A percentile compares a stretch with the other conserved stretches of the same genome.
These are phyloP conservation scores for Lepidopterella palustris DNA, from an alignment of 495 filamentous ascomycete species.

Conservation along the genomic window DNA sequence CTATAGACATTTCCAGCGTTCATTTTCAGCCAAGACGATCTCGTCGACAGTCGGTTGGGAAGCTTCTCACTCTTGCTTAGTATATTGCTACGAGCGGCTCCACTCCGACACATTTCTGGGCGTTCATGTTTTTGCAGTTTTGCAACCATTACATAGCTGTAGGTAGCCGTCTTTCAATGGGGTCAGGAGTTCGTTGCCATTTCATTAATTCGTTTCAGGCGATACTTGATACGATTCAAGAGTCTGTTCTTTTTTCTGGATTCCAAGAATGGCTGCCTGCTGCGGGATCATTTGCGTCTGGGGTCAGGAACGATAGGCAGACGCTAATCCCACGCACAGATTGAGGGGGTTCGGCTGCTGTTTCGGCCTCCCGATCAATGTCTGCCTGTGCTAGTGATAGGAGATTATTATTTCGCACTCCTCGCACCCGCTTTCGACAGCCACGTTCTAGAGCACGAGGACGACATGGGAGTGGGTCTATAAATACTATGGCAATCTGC, in stretches of 20 bases:
- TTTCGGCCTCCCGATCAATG: not conserved
- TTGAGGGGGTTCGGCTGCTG: not conserved
- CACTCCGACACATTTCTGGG: slow-evolving; percentile 20
- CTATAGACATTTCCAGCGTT: slow-evolving; percentile 17
- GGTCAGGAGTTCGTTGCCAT: slow-evolving; percentile 2
- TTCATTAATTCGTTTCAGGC: not conserved
- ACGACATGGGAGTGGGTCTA: not conserved
- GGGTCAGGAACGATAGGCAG: not conserved
- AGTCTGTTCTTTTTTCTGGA: not conserved
- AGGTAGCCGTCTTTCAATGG: slow-evolving; percentile 18
- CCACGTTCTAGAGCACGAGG: slow-evolving; percentile 22
- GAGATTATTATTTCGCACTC: not conserved
- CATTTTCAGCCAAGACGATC: not conserved
- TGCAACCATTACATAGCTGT: slow-evolving; percentile 22
- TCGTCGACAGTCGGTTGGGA: not conserved
- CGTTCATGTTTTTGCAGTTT: slow-evolving; percentile 15
- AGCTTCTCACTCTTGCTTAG: not conserved
- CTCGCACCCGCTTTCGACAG: slow-evolving; percentile 4
- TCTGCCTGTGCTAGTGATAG: not conserved
- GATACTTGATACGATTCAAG: not conserved
- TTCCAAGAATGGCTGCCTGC: not conserved
- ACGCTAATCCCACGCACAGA: not conserved
- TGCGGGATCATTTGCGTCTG: not conserved
- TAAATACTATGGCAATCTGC: not conserved
- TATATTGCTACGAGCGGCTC: not conserved